Evolutionary conservation across 176 grass and related monocot genomes (phyloP), one percentile per base, ranked within the genome.

Genomic region (Luzula sylvatica): DNA sequence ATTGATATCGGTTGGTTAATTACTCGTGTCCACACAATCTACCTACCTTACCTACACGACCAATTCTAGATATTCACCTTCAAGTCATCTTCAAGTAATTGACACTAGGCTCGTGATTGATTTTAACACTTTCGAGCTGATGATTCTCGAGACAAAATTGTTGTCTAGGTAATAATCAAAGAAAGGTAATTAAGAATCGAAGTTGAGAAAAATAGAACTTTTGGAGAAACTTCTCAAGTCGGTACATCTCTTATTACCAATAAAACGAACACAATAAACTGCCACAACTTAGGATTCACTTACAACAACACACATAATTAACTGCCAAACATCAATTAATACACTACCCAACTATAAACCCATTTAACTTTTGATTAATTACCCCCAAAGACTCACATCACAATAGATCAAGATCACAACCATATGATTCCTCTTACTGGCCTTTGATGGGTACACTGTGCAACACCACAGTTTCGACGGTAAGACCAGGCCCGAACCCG

Each of bases 401-500:
- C 42, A 24, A 20, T 26, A 14, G 12, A 13, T 58, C 42, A 11
- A 48, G 19, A 32, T 49, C 25, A 13, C 18, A 41, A 16, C 3
- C 42, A 22, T 7, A 3, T 25, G 3, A 48, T 38, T 6, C 8
- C 46, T 22, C 32, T 72, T 63, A 72, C 47, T 44, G 27, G 15
- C 53, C 29, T 19, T 58, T 5, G 27, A 83, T 72, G 14, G 83
- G 69, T 20, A 81, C 32, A 67, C 88, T 87, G 52, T 81, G 88
- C 19, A 95, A 65, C 8, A 95, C 88, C 16, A 95, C 73, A 29
- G 88, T 95, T 61, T 95, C 88, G 7, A 95, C 88, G 32, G 83
- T 95, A 51, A 95, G 88, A 0, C 88, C 88, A 0, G 88, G 88
- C 3, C 88, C 88, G 46, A 95, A 95, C 18, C 88, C 88, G 47